Conservation (phyloP, 495 filamentous ascomycete genomes). For the Aeminium ludgeri region DNA sequence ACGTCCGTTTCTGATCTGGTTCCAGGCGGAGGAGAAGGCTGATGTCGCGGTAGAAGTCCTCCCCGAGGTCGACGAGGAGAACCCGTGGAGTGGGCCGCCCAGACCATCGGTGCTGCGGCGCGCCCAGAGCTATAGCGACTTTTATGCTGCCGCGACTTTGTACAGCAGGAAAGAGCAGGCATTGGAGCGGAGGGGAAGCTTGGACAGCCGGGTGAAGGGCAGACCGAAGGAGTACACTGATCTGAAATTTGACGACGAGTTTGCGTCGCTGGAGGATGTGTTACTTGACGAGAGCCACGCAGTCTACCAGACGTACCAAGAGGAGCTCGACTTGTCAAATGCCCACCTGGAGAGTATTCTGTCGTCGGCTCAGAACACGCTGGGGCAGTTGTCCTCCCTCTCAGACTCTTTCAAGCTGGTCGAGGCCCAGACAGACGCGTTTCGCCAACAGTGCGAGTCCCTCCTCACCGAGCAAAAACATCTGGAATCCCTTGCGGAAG, state of each 20-base stretch:
- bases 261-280: conserved; percentile 43
- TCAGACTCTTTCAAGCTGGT: conserved; percentile 73
- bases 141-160: conserved; percentile 45
- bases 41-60: conserved; percentile 27
- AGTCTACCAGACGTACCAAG: conserved; percentile 62
- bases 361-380: conserved; percentile 49
- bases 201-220: conserved; percentile 20
- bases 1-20: conserved; percentile 24
- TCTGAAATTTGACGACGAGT: conserved; percentile 45
- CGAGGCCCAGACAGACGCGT: conserved; percentile 74
- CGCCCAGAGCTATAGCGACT: conserved; percentile 62
- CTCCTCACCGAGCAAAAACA: conserved; percentile 62
- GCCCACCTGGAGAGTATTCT: conserved; percentile 71
- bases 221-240: conserved; percentile 24
- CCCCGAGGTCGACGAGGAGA: conserved; percentile 34
- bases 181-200: conserved; percentile 26
- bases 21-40: conserved; percentile 30
- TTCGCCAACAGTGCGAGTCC: conserved; percentile 81
- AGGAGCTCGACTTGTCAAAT: conserved; percentile 63
- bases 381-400: conserved; percentile 55
- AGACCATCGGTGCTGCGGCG: conserved; percentile 43
- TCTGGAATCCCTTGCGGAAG: conserved; percentile 56
- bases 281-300: conserved; percentile 68
- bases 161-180: conserved; percentile 33
- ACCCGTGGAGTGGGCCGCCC: conserved; percentile 37